A percentile compares a stretch with the other conserved stretches of the same genome.
These are phyloP conservation scores for Xerocomus potaroensis DNA, from an alignment of 768 basidiomycete genomes.

Conservation along the genomic window DNA sequence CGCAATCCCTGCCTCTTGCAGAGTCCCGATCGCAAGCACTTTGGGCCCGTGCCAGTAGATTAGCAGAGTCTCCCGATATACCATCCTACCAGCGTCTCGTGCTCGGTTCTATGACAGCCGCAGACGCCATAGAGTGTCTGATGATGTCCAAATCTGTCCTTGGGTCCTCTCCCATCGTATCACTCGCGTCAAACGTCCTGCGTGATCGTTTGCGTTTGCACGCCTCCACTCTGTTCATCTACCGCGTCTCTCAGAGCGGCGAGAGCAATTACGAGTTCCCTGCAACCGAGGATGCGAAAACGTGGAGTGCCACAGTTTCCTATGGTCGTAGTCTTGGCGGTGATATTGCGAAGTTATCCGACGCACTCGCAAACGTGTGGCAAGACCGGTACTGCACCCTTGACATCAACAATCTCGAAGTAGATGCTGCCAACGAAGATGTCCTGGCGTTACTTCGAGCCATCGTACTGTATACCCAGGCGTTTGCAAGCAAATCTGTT, in stretches of 20 bases:
- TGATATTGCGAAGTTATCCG: constrained; percentile 47
- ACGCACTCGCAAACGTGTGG: constrained; percentile 55
- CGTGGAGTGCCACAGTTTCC: constrained; percentile 47
- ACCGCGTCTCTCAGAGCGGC: constrained; percentile 30
- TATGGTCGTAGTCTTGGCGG: constrained; percentile 66
- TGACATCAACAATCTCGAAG: constrained; percentile 30
- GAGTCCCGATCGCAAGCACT: constrained; percentile 41
- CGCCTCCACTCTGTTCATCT: constrained; percentile 53
- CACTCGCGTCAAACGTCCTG: constrained; percentile 49
- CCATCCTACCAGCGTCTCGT: constrained; percentile 54
- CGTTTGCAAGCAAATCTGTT: constrained; percentile 46
- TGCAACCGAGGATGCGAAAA: constrained; percentile 27
- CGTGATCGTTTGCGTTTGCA: constrained; percentile 50
- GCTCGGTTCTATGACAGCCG: constrained; percentile 45
- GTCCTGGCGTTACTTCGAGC: constrained; percentile 54
- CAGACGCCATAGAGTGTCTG: constrained; percentile 47
- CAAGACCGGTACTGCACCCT: constrained; percentile 30
- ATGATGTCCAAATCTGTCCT: constrained; percentile 8
- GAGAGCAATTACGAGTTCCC: constrained; percentile 15
- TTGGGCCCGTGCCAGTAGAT: constrained; percentile 37
- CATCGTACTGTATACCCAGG: constrained; percentile 54
- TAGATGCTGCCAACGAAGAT: constrained; percentile 38
- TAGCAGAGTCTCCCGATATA: constrained; percentile 24
- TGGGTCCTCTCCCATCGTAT: constrained; percentile 38
- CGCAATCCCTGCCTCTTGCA: constrained; percentile 37